A percentile compares a stretch with the other conserved stretches of the same genome.
Evolutionary conservation across 2,329 filamentous ascomycete species (phyloP).

Genomic region (Microcera coccophila): DNA sequence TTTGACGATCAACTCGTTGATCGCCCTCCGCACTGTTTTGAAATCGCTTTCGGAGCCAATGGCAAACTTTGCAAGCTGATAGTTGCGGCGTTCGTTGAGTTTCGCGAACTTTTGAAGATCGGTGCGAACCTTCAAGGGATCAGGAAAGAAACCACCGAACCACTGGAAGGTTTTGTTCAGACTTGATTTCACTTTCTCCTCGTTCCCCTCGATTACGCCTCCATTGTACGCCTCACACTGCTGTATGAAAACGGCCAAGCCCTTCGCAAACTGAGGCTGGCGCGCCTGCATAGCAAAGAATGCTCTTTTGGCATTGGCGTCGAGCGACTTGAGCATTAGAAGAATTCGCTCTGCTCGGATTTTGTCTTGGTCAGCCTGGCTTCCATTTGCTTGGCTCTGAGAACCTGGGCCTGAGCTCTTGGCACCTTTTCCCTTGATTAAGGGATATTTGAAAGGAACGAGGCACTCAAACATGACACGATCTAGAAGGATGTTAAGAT

Average conservation of each 20-base stretch:
- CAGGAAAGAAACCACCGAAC: conserved; percentile 71
- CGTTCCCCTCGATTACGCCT: conserved; percentile 71
- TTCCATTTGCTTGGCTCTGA: conserved; percentile 37
- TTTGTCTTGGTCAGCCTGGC: conserved; percentile 64
- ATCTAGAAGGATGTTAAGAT: conserved; percentile 81
- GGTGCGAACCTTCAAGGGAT: conserved; percentile 64
- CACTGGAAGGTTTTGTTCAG: conserved; percentile 71
- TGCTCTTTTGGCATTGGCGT: conserved; percentile 73
- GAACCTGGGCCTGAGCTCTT: conserved; percentile 59
- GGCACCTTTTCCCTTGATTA: conserved; percentile 54
- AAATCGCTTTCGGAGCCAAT: conserved; percentile 86
- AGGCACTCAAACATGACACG: conserved; percentile 82
- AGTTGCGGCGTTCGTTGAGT: conserved; percentile 81
- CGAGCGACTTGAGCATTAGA: conserved; percentile 73
- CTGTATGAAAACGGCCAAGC: conserved; percentile 71
- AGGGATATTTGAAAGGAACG: conserved; percentile 83
- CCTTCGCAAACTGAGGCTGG: conserved; percentile 69
- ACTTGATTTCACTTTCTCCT: conserved; percentile 64
- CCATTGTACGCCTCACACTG: conserved; percentile 89
- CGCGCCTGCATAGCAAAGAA: conserved; percentile 83
- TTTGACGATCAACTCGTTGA: conserved; percentile 84
- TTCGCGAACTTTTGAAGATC: conserved; percentile 91
- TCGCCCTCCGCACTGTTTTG: conserved; percentile 81
- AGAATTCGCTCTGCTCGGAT: conserved; percentile 82
- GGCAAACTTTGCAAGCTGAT: conserved; percentile 83